Evolutionary conservation across 352 stramenopile species (phyloP).

Genomic region (Pythium scleroteichum): DNA sequence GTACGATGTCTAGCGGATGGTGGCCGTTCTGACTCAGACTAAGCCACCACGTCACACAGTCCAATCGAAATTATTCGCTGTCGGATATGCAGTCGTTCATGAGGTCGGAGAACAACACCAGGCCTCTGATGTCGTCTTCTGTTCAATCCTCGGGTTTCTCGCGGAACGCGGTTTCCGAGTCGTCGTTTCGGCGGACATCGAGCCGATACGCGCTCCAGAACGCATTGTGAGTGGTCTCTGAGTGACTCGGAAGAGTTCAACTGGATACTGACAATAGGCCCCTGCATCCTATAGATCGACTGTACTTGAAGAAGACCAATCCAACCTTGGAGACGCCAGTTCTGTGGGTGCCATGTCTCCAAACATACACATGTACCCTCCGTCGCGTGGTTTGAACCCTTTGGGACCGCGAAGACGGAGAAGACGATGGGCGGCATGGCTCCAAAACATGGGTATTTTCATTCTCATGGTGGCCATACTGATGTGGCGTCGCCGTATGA

Average conservation of each 20-base stretch:
- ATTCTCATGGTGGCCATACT: constrained; percentile 42
- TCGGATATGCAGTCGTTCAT: constrained; percentile 86
- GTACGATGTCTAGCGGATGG: too few relatives aligned
- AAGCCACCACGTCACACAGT: too few relatives aligned
- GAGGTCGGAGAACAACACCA: constrained; percentile 35
- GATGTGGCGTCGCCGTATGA: constrained; percentile 50
- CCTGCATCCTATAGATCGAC: constrained; percentile 37
- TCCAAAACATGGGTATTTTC: constrained; percentile 32
- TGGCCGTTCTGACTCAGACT: too few relatives aligned
- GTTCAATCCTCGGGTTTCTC: constrained; percentile 36
- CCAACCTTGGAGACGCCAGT: constrained; percentile 14
- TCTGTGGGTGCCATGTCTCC: constrained; percentile 16
- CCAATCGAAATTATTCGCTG: constrained; percentile 79
- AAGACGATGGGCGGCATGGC: constrained; percentile 24
- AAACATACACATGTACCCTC: constrained; percentile 13
- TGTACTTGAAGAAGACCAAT: constrained; percentile 71
- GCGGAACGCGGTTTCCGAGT: constrained; percentile 45
- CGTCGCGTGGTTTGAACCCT: constrained; percentile 12
- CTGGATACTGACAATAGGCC: not conserved
- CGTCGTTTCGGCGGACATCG: constrained; percentile 48
- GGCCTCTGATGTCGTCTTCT: constrained; percentile 55
- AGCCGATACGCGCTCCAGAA: constrained; percentile 59
- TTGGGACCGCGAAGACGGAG: constrained; percentile 7
- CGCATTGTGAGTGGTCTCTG: constrained; percentile 46
- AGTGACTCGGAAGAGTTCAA: too few relatives aligned